A percentile compares a stretch with the other conserved stretches of the same genome.
These are phyloP conservation scores for Phytophthora uliginosa DNA, from an alignment of 352 stramenopile species.

Conservation along the genomic window DNA sequence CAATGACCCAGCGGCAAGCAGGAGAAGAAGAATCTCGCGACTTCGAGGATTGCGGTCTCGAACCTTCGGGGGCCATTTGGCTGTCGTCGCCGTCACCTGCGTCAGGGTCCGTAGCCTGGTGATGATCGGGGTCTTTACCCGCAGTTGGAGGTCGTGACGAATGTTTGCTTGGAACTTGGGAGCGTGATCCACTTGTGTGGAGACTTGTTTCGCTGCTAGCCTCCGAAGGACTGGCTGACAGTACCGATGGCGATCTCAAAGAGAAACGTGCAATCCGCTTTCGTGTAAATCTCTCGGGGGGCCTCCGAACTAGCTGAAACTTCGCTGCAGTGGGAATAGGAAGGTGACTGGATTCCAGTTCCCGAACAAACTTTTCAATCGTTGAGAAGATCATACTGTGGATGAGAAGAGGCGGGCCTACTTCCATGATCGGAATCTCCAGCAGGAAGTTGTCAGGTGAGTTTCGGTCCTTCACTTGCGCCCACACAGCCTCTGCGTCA, in stretches of 20 bases:
- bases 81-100: conserved; percentile 7
- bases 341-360: conserved; percentile 73
- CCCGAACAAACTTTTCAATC: conserved; percentile 75
- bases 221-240: conserved; percentile 19
- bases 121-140: conserved; percentile 17
- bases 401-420: conserved; percentile 57
- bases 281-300: conserved; percentile 67
- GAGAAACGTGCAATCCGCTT: conserved; percentile 71
- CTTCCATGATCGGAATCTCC: conserved; percentile 63
- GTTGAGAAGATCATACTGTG: conserved; percentile 60
- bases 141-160: conserved; percentile 34
- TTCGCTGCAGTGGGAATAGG: conserved; percentile 67
- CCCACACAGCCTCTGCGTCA: conserved; percentile 5
- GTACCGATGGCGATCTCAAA: conserved; percentile 10
- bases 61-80: conserved; percentile 9
- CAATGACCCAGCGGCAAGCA: conserved; percentile 82
- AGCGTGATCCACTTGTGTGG: conserved; percentile 7
- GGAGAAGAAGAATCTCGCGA: conserved; percentile 4
- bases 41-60: conserved; percentile 10
- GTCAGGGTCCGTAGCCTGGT: background rate
- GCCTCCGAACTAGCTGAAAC: conserved; percentile 83
- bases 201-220: conserved; percentile 33
- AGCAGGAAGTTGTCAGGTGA: conserved; percentile 61
- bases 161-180: conserved; percentile 19
- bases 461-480: conserved; percentile 33